Evolutionary conservation across 495 filamentous ascomycete genomes (phyloP).

Genomic region (Cercophora newfieldiana): DNA sequence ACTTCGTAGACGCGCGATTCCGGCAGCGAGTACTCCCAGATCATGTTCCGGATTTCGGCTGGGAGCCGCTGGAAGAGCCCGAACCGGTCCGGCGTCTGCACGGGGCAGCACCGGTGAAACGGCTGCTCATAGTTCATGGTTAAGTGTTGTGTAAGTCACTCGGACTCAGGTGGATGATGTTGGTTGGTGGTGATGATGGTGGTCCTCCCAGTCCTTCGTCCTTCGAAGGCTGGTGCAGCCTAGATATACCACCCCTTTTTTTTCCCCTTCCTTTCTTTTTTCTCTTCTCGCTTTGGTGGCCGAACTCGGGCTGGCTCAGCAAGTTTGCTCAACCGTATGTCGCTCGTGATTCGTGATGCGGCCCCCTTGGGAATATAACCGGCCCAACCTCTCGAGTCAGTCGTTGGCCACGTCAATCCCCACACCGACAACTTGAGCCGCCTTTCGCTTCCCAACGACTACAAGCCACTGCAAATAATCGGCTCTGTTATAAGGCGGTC

Average conservation of each 20-base stretch:
- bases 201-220: neutral
- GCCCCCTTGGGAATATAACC: constrained; percentile 29
- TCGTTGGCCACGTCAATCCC: constrained; percentile 31
- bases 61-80: constrained; percentile 35
- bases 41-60: constrained; percentile 41
- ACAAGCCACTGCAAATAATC: constrained; percentile 34
- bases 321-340: neutral
- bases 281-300: constrained; percentile 9
- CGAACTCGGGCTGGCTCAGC: constrained; percentile 18
- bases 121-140: constrained; percentile 28
- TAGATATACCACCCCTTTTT: constrained; percentile 9
- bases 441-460: constrained; percentile 17
- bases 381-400: constrained; percentile 29
- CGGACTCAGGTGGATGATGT: constrained; percentile 9
- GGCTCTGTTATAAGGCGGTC: constrained; percentile 24
- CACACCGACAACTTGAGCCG: constrained; percentile 30
- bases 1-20: constrained; percentile 51
- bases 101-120: constrained; percentile 26
- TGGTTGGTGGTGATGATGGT: neutral
- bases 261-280: neutral
- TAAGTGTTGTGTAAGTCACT: constrained; percentile 13
- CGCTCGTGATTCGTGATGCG: constrained; percentile 16
- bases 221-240: neutral
- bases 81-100: constrained; percentile 29
- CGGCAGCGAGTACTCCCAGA: constrained; percentile 49